A percentile compares a stretch with the other conserved stretches of the same genome.
phyloP scores from a whole-genome alignment of 371 early-diverging fungal genomes.

The Syncephalis plumigaleata region DNA sequence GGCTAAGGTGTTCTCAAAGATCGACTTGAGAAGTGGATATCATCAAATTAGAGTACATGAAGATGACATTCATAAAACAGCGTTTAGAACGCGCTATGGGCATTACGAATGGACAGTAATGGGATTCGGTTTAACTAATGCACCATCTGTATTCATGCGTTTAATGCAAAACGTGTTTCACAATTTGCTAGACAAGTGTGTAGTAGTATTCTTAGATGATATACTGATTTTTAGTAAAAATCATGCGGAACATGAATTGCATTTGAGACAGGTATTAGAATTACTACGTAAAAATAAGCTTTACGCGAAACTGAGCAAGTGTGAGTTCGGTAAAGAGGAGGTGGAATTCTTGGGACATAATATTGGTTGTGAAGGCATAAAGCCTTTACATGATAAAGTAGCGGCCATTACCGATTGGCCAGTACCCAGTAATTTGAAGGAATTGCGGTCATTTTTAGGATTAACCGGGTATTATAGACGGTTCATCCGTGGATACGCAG shows the following conservation, averaged over 20 bases:
- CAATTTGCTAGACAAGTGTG: constrained; percentile 16
- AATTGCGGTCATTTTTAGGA: constrained; percentile 28
- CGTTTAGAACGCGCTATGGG: constrained; percentile 16
- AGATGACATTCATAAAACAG: constrained; percentile 13
- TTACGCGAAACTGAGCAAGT: constrained; percentile 26
- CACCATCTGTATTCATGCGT: constrained; percentile 21
- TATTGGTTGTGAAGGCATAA: constrained; percentile 9
- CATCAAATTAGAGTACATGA: constrained; percentile 7
- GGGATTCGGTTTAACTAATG: constrained; percentile 26
- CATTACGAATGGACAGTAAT: constrained; percentile 22
- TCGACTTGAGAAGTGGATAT: constrained; percentile 19
- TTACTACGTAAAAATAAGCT: constrained; percentile 15
- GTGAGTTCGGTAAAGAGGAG: constrained; percentile 15
- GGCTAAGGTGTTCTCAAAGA: constrained; percentile 10
- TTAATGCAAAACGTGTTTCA: constrained; percentile 17
- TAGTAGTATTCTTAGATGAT: constrained; percentile 31
- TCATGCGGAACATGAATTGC: constrained; percentile 20
- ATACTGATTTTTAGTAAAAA: constrained; percentile 28
- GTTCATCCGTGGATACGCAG: constrained; percentile 21
- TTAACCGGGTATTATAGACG: constrained; percentile 25
- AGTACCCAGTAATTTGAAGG: constrained; percentile 10
- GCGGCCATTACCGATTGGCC: constrained; percentile 17
- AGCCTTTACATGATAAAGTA: constrained; percentile 15
- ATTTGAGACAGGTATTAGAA: constrained; percentile 16
- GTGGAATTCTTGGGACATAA: constrained; percentile 24